Evolutionary conservation across 805 yeast genomes (phyloP).

Genomic region (Torulaspora franciscae): DNA sequence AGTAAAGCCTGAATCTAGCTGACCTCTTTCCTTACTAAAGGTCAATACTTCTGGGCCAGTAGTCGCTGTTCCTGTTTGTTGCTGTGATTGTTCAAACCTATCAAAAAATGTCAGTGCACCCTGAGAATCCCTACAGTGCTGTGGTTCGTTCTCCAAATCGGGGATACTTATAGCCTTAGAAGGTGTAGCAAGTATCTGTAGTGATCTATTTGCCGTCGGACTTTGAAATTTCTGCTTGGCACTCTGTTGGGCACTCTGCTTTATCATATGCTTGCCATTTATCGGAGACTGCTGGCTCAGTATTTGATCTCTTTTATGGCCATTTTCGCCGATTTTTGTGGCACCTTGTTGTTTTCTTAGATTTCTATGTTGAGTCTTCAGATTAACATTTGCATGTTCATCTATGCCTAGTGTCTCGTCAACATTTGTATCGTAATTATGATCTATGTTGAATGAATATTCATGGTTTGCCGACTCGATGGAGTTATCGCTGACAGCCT

Average conservation of each 20-base stretch:
- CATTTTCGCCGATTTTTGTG: background rate
- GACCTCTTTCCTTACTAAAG: conserved; percentile 9
- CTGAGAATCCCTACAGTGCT: conserved; percentile 13
- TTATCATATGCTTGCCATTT: too few relatives aligned
- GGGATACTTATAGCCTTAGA: conserved; percentile 29
- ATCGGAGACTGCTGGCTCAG: too few relatives aligned
- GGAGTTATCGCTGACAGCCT: conserved; percentile 17
- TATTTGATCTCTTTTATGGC: background rate
- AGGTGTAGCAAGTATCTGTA: conserved; percentile 28
- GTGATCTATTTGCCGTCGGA: conserved; percentile 10
- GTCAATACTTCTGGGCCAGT: background rate
- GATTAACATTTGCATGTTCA: conserved; percentile 31
- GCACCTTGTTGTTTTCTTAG: conserved; percentile 9
- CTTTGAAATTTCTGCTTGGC: too few relatives aligned
- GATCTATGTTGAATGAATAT: conserved; percentile 23
- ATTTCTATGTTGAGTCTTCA: conserved; percentile 30
- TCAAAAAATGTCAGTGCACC: conserved; percentile 28
- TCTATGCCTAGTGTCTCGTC: conserved; percentile 32
- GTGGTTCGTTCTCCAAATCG: conserved; percentile 19
- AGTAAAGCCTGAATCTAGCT: conserved; percentile 22
- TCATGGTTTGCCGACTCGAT: conserved; percentile 31
- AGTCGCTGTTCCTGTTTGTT: background rate
- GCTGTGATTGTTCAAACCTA: conserved; percentile 15
- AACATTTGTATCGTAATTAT: conserved; percentile 13
- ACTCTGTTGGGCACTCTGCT: too few relatives aligned